A percentile compares a stretch with the other conserved stretches of the same genome.
Conservation (phyloP, 2,329 filamentous ascomycete species). For the Aspergillus brasiliensis region DNA sequence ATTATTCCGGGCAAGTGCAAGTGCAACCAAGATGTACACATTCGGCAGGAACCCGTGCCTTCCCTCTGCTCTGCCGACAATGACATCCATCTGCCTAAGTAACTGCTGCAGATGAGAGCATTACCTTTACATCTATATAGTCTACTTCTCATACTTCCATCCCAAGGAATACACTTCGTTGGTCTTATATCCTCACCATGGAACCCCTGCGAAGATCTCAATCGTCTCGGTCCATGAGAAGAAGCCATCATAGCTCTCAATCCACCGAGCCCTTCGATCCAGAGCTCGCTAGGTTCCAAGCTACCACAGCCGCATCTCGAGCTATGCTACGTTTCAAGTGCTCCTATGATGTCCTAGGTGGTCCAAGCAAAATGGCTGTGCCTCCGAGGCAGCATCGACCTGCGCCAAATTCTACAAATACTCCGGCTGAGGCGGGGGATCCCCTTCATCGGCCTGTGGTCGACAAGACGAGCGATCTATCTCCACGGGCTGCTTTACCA, state of each 20-base stretch:
- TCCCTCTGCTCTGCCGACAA: not conserved
- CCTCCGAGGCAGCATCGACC: constrained; percentile 28
- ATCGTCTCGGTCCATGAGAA: constrained; percentile 42
- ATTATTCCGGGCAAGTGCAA: too few relatives aligned
- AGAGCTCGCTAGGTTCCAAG: constrained; percentile 36
- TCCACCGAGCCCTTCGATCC: constrained; percentile 32
- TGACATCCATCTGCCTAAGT: not conserved
- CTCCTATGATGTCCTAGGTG: constrained; percentile 35
- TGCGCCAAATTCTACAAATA: constrained; percentile 18
- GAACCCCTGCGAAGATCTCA: constrained; percentile 40
- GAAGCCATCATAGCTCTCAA: constrained; percentile 24
- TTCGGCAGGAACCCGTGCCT: not conserved
- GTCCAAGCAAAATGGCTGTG: constrained; percentile 28
- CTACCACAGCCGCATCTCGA: constrained; percentile 44
- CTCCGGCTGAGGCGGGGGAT: not conserved
- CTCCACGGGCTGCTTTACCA: constrained; percentile 24
- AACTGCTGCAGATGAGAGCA: not conserved
- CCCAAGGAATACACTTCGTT: constrained; percentile 3
- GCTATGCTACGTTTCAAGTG: constrained; percentile 43
- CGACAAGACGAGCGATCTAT: constrained; percentile 5
- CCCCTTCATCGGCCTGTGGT: constrained; percentile 11
- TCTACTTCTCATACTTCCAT: constrained; percentile 13
- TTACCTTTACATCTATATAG: constrained; percentile 2
- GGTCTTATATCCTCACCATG: constrained; percentile 23
- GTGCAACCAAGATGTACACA: not conserved